Conservation (phyloP, 805 yeast genomes). For the Debaryomyces hansenii region DNA sequence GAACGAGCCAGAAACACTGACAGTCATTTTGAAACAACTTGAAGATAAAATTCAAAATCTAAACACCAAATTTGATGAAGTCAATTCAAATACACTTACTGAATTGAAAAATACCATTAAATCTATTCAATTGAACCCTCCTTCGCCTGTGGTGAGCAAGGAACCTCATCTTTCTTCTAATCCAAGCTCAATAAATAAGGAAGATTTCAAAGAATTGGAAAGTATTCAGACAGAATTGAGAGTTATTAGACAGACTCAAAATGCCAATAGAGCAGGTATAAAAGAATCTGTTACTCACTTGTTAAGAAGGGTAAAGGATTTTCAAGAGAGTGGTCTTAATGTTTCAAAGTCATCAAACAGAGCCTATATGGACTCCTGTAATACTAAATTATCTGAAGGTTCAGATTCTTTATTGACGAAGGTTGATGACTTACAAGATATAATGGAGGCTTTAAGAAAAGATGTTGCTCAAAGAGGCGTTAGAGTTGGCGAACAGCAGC, state of each 20-base stretch:
- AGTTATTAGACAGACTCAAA: slow-evolving; percentile 57
- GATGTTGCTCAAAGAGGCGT: slow-evolving; percentile 93
- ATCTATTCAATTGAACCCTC: slow-evolving; percentile 20
- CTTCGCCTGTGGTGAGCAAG: slow-evolving; percentile 1
- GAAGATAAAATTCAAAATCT: slow-evolving; percentile 18
- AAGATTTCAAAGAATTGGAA: slow-evolving; percentile 28
- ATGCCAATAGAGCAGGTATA: slow-evolving; percentile 40
- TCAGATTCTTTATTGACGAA: slow-evolving; percentile 72
- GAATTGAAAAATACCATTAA: slow-evolving; percentile 19
- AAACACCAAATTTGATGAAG: slow-evolving; percentile 16
- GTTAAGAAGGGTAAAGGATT: slow-evolving; percentile 45
- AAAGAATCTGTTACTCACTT: slow-evolving; percentile 45
- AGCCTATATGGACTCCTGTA: slow-evolving; percentile 74
- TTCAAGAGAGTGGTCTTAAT: slow-evolving; percentile 49
- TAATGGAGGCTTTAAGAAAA: slow-evolving; percentile 82
- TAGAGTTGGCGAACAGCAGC: slow-evolving; percentile 71
- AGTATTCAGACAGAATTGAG: slow-evolving; percentile 60
- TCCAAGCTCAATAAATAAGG: not conserved
- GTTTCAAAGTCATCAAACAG: slow-evolving; percentile 39
- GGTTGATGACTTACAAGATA: slow-evolving; percentile 90
- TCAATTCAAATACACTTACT: slow-evolving; percentile 10
- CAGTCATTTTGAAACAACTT: slow-evolving; percentile 16
- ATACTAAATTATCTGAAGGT: slow-evolving; percentile 68
- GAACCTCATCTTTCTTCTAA: slow-evolving; percentile 7
- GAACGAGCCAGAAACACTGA: slow-evolving; percentile 43